Evolutionary conservation across 768 basidiomycete species (phyloP).

Genomic region (Phaffia tasmanica): DNA sequence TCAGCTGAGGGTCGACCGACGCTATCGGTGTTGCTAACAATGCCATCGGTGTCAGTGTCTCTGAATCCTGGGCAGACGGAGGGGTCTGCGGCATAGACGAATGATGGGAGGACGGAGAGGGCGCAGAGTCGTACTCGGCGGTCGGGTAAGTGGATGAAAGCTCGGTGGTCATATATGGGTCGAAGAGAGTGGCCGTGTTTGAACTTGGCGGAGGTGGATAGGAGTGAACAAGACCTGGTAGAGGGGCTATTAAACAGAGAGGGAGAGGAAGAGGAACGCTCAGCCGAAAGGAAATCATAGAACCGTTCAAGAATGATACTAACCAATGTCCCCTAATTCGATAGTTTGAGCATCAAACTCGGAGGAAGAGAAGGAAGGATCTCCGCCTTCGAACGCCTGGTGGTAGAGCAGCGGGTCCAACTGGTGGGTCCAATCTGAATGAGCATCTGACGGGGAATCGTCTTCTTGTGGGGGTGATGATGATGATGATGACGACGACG

Average conservation of each 20-base stretch:
- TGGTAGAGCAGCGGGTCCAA: too few relatives aligned
- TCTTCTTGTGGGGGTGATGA: not conserved
- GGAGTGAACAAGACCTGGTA: not conserved
- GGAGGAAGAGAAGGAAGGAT: too few relatives aligned
- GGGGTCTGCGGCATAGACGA: conserved; percentile 4
- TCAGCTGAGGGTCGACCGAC: not conserved
- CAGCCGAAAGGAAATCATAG: too few relatives aligned
- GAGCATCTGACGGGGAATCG: too few relatives aligned
- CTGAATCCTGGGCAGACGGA: not conserved
- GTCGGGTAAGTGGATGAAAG: not conserved
- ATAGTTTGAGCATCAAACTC: too few relatives aligned
- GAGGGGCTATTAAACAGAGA: conserved; percentile 6
- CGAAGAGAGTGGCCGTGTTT: not conserved
- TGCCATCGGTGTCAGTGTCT: not conserved
- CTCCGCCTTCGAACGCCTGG: too few relatives aligned
- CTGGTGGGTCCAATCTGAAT: too few relatives aligned
- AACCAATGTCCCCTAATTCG: too few relatives aligned
- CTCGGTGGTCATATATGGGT: not conserved
- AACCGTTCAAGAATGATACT: too few relatives aligned
- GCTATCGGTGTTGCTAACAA: not conserved
- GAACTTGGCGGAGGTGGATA: conserved; percentile 3
- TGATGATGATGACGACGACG: not conserved
- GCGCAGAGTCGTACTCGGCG: not conserved
- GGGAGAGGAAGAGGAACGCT: not conserved
- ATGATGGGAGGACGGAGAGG: conserved; percentile 16